Percentiles rank a stretch among this genome's conserved stretches.
These are phyloP conservation scores for Coniochaeta pulveracea DNA, from an alignment of 2,329 filamentous ascomycete genomes.

Conservation along the genomic window DNA sequence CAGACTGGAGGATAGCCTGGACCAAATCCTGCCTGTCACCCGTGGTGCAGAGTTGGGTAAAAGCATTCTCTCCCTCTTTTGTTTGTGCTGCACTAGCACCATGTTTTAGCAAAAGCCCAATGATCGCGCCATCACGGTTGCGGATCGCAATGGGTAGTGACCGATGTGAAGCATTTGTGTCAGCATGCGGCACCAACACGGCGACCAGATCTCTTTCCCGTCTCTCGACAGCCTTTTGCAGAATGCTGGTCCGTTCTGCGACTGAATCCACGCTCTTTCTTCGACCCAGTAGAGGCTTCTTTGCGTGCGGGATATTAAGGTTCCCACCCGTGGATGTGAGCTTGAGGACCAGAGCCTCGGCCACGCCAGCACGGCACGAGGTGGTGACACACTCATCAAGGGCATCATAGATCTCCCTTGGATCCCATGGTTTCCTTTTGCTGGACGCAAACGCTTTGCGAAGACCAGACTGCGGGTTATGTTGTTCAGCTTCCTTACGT, in stretches of 20 bases:
- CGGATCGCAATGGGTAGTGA: slow-evolving; percentile 37
- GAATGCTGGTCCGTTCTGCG: slow-evolving; percentile 34
- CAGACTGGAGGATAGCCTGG: slow-evolving; percentile 34
- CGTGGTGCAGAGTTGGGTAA: slow-evolving; percentile 35
- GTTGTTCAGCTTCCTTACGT: slow-evolving; percentile 19
- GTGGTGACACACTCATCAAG: slow-evolving; percentile 37
- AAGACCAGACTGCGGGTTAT: slow-evolving; percentile 16
- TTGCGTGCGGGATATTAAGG: slow-evolving; percentile 32
- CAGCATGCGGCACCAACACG: slow-evolving; percentile 40
- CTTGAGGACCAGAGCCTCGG: slow-evolving; percentile 41
- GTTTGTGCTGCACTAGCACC: slow-evolving; percentile 37
- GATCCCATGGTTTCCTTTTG: slow-evolving; percentile 37
- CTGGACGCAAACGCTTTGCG: slow-evolving; percentile 33
- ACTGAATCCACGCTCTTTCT: slow-evolving; percentile 37
- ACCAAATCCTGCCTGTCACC: slow-evolving; percentile 34
- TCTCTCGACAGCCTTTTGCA: slow-evolving; percentile 38
- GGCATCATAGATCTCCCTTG: slow-evolving; percentile 39
- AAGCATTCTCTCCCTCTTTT: slow-evolving; percentile 39
- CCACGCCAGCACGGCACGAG: slow-evolving; percentile 39
- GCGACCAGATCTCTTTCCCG: slow-evolving; percentile 40
- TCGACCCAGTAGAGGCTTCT: slow-evolving; percentile 33
- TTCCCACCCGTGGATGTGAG: slow-evolving; percentile 37
- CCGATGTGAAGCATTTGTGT: slow-evolving; percentile 35
- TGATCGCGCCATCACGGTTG: slow-evolving; percentile 27
- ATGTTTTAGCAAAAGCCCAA: slow-evolving; percentile 36